phyloP scores from a whole-genome alignment of 768 basidiomycete genomes.

The Auriscalpium orientale region DNA sequence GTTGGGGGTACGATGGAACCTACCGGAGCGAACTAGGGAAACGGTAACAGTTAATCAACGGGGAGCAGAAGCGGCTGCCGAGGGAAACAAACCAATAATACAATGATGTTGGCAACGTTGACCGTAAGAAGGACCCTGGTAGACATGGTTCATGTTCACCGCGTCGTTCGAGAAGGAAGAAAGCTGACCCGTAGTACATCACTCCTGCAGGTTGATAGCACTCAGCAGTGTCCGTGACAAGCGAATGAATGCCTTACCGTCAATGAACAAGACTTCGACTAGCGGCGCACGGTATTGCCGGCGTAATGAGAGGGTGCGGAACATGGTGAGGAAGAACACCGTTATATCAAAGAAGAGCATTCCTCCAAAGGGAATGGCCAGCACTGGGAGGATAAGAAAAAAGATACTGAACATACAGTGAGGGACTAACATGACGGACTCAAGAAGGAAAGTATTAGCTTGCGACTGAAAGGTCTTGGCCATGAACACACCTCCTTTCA shows the following conservation, averaged over 20 bases:
- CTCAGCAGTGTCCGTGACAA: neutral
- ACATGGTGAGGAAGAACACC: constrained; percentile 14
- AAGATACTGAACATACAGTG: neutral
- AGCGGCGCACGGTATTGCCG: constrained; percentile 4
- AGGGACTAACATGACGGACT: neutral
- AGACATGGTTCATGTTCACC: neutral
- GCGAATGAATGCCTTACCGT: constrained; percentile 2
- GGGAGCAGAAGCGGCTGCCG: neutral
- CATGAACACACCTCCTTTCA: neutral
- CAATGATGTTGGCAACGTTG: constrained; percentile 7
- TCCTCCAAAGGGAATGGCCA: constrained; percentile 9
- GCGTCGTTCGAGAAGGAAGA: neutral
- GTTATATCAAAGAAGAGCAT: constrained; percentile 14
- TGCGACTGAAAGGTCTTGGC: neutral
- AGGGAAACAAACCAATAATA: neutral
- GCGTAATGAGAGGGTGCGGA: constrained; percentile 6
- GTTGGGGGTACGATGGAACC: neutral
- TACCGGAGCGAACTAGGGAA: neutral
- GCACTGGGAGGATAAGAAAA: constrained; percentile 5
- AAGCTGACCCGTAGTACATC: constrained; percentile 9
- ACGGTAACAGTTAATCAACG: neutral
- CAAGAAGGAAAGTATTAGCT: neutral
- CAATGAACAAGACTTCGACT: constrained; percentile 1
- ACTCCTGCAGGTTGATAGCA: neutral
- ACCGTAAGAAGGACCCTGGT: constrained; percentile 5